Evolutionary conservation across 768 basidiomycete genomes (phyloP).

Genomic region (Cantharellus anzutake): DNA sequence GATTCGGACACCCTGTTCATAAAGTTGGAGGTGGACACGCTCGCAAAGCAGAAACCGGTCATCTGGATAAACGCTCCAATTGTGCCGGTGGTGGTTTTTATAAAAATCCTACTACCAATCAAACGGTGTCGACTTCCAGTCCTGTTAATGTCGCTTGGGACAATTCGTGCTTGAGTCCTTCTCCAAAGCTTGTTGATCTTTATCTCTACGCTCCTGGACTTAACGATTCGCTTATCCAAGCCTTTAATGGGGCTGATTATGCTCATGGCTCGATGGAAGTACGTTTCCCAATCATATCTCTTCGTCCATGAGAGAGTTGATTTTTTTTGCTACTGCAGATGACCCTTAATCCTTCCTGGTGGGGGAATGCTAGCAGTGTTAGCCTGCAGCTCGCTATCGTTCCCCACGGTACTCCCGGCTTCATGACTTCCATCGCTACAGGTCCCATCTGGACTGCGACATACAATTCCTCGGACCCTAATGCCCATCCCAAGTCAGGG

Average conservation of each 20-base stretch:
- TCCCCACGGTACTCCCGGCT: slow-evolving; percentile 12
- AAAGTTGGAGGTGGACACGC: too few relatives aligned
- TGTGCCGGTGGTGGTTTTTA: slow-evolving; percentile 17
- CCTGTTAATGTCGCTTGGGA: slow-evolving; percentile 20
- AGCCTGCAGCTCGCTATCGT: slow-evolving; percentile 17
- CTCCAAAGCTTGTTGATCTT: slow-evolving; percentile 14
- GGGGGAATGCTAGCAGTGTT: slow-evolving; percentile 17
- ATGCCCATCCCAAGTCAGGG: neutral
- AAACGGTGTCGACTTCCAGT: slow-evolving; percentile 14
- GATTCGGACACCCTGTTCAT: too few relatives aligned
- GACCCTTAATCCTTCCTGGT: slow-evolving; percentile 18
- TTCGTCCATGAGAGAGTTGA: neutral
- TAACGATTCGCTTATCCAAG: slow-evolving; percentile 15
- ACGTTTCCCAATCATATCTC: neutral
- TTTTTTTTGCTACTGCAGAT: neutral
- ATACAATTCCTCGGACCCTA: slow-evolving; percentile 9
- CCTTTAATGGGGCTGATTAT: slow-evolving; percentile 14
- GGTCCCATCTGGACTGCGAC: slow-evolving; percentile 18
- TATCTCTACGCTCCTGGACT: slow-evolving; percentile 16
- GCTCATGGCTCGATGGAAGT: slow-evolving; percentile 13
- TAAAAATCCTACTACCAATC: slow-evolving; percentile 13
- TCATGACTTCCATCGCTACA: slow-evolving; percentile 12
- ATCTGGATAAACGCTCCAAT: neutral
- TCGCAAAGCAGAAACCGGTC: too few relatives aligned
- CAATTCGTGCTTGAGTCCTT: slow-evolving; percentile 14